These are phyloP conservation scores for Sporothrix variecibatus DNA, from an alignment of 2,329 filamentous ascomycete species.

Conservation along the genomic window DNA sequence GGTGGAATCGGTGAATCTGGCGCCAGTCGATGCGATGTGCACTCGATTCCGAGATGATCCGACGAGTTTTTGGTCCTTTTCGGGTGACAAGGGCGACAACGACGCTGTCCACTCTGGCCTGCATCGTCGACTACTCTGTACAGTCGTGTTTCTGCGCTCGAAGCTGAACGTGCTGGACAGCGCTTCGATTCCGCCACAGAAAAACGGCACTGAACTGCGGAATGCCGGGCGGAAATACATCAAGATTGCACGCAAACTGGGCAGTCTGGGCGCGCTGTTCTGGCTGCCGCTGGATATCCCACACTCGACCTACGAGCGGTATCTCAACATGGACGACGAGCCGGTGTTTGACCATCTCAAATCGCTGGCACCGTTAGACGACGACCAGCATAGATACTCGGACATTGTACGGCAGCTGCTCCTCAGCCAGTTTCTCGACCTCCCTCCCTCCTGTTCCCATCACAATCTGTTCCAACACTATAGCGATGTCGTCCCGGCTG, in stretches of 20 bases:
- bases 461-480: constrained; percentile 35
- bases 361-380: constrained; percentile 28
- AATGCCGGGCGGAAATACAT: constrained; percentile 41
- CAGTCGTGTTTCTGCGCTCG: constrained; percentile 38
- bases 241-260: constrained; percentile 38
- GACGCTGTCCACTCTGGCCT: constrained; percentile 33
- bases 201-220: constrained; percentile 35
- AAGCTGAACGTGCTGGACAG: constrained; percentile 32
- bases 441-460: neutral
- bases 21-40: constrained; percentile 29
- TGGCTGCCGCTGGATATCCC: constrained; percentile 40
- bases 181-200: constrained; percentile 29
- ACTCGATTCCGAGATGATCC: constrained; percentile 24
- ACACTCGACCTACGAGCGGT: constrained; percentile 41
- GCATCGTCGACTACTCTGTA: constrained; percentile 36
- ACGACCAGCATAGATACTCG: constrained; percentile 26
- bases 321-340: constrained; percentile 40
- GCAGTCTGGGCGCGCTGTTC: constrained; percentile 37
- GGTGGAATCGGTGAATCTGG: constrained; percentile 30
- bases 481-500: constrained; percentile 33
- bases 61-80: constrained; percentile 34
- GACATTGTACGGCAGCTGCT: constrained; percentile 35
- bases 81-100: constrained; percentile 21
- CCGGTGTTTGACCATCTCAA: constrained; percentile 37
- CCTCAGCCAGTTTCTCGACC: constrained; percentile 21